Base-by-base conservation (phyloP, 129 eudicot species). In the Apium graveolens region DNA sequence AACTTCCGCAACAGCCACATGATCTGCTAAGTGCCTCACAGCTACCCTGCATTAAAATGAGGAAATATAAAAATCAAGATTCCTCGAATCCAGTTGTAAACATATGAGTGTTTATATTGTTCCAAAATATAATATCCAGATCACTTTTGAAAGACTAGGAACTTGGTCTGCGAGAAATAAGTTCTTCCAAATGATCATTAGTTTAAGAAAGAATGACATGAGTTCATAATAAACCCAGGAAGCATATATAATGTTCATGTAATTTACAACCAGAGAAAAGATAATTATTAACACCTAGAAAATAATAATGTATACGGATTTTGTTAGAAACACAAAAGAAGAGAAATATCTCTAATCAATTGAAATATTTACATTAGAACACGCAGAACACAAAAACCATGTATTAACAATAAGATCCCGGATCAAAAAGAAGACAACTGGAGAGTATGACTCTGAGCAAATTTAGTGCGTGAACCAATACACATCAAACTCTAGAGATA, bases 11-110 rank as follows among this genome's bases (percentile, higher is more conserved):
- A 85, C 97, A 90, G 42, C 97, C 97, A 65, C 93, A 90, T 11
- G 93, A 90, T 77, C 93, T 82, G 68, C 78, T 76, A 69, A 95
- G 79, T 21, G 92, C 90, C 86, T 95, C 98, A 77, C 92, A 91
- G 85, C 87, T 95, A 62, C 98, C 98, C 98, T 95, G 90, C 81
- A 66, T 42, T 38, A 11, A 70, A 39, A 74, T n/a, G 16, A 37
- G 49, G 63, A 34, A 76, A 57, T 37, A 21, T 32, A 4, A 42
- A 26, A 24, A 43, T 72, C 17, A 65, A 26, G 32, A 13, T 65
- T 65, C 16, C 38, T 31, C 9, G 38, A 66, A 29, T 14, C 72
- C 72, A 31, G 20, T 26, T 26, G 31, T 60, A 16, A n/a, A n/a
- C n/a, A n/a, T 0, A 14, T 66, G 10, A 31, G 17, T 66, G n/a